Conservation (phyloP, 257 asterid genomes). For the Marsdenia floribunda region DNA sequence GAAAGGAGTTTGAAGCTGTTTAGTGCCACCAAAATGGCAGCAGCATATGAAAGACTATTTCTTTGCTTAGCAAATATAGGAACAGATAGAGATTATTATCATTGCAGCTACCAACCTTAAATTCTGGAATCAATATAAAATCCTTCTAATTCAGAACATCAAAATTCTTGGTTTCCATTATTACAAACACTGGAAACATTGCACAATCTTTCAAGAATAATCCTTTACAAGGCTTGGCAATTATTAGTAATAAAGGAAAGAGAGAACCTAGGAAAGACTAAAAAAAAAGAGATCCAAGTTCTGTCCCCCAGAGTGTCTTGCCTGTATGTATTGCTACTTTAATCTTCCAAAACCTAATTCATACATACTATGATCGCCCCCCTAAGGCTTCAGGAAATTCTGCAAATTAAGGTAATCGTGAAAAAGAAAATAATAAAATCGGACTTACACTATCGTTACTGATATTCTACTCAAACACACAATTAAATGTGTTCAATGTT, state of each 20-base stretch:
- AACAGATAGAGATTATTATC: slow-evolving; percentile 12
- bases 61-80: slow-evolving; percentile 47
- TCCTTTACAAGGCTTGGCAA: not conserved
- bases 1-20: slow-evolving; percentile 48
- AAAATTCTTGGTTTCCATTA: no score
- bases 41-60: slow-evolving; percentile 74
- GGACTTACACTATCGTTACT: not conserved
- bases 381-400: slow-evolving; percentile 25
- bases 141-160: no score
- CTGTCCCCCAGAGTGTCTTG: slow-evolving; percentile 15
- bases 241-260: not conserved
- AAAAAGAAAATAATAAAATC: not conserved
- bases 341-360: slow-evolving; percentile 5
- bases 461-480: not conserved
- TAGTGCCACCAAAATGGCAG: slow-evolving; percentile 65
- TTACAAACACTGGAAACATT: not conserved
- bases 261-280: slow-evolving; percentile 15
- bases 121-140: no score
- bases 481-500: not conserved
- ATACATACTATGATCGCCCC: not conserved
- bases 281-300: slow-evolving; percentile 23
- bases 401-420: slow-evolving; percentile 25
- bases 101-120: slow-evolving; percentile 20
- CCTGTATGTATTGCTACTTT: not conserved
- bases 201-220: not conserved